Evolutionary conservation across 495 filamentous ascomycete genomes (phyloP), one percentile per base, ranked within the genome.

Genomic region (Penicillium riverlandense): DNA sequence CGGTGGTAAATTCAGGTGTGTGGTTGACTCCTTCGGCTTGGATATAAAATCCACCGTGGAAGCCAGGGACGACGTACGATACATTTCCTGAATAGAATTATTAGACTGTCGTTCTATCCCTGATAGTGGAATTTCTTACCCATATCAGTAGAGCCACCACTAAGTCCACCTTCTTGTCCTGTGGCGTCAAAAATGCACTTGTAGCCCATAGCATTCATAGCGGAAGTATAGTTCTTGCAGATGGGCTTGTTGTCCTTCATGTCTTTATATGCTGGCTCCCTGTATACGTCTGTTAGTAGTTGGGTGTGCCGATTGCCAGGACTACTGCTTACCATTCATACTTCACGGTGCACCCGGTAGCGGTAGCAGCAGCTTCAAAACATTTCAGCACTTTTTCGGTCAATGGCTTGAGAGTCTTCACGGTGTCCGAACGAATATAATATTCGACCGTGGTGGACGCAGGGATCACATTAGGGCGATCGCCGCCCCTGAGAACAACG

Each of bases 31-130:
- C 64, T 33, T 67, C 58, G 0, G 74, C 62, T 1, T 57, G 60
- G 37, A 82, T 78, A 14, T 63, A 67, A 53, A 80, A 80, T 1
- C 67, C 64, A 1, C 73, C 76, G 46, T 82, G 78, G 57, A 82
- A 79, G 2, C 75, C 71, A 4, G 78, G 78, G 13, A 76, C 67
- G 38, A 67, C 62, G 32, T 80, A 75, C 7, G 72, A 75, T 1
- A 82, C 76, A 41, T 82, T 75, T 1, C 77, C 77, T 78, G 61
- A 34, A 13, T 11, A 30, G 10, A 35, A 11, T 65, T 53, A n/a
- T 7, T 14, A 22, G 37, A 37, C 27, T 45, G 30, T 29, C 6
- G 22, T 11, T 9, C 3, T 35, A 30, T 13, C 34, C 7, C 11
- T 9, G n/a, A 7, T 31, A 8, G 33, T n/a, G 30, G n/a, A 41